Percentiles rank a stretch among this genome's conserved stretches.
Evolutionary conservation across 805 yeast genomes (phyloP).

Genomic region (Komagataella pastoris): DNA sequence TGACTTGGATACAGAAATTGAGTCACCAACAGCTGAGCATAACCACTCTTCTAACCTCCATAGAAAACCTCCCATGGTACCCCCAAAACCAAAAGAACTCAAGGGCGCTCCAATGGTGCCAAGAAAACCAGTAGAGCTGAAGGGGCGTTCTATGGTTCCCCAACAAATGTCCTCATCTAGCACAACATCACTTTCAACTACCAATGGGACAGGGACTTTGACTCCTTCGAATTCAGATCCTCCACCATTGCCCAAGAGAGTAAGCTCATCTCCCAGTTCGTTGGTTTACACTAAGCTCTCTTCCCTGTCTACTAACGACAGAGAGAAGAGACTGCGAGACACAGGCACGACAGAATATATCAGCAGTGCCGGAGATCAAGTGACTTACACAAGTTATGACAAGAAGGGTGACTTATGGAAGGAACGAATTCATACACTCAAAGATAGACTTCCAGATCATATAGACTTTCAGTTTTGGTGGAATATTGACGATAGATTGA

Average conservation of each 20-base stretch:
- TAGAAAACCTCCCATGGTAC: background rate
- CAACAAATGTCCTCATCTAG: conserved; percentile 8
- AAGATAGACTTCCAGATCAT: conserved; percentile 22
- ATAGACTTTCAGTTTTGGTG: conserved; percentile 30
- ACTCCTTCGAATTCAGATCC: background rate
- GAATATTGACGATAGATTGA: conserved; percentile 18
- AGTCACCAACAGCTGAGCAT: background rate
- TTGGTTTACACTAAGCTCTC: background rate
- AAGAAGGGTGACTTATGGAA: conserved; percentile 45
- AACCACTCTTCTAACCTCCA: background rate
- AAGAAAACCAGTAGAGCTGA: conserved; percentile 27
- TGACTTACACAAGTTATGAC: conserved; percentile 16
- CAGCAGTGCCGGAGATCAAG: background rate
- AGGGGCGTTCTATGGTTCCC: conserved; percentile 13
- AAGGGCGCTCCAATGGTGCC: conserved; percentile 27
- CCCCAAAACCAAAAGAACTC: background rate
- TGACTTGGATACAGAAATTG: conserved; percentile 18
- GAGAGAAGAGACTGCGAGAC: background rate
- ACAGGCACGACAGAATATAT: background rate
- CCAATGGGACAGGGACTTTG: background rate
- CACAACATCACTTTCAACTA: conserved; percentile 16
- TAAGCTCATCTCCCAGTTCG: background rate
- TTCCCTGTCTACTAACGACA: background rate
- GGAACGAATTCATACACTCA: conserved; percentile 24
- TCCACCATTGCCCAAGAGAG: background rate